Evolutionary conservation across 305 asterid genomes (phyloP).

Genomic region (Fraxinus baroniana): DNA sequence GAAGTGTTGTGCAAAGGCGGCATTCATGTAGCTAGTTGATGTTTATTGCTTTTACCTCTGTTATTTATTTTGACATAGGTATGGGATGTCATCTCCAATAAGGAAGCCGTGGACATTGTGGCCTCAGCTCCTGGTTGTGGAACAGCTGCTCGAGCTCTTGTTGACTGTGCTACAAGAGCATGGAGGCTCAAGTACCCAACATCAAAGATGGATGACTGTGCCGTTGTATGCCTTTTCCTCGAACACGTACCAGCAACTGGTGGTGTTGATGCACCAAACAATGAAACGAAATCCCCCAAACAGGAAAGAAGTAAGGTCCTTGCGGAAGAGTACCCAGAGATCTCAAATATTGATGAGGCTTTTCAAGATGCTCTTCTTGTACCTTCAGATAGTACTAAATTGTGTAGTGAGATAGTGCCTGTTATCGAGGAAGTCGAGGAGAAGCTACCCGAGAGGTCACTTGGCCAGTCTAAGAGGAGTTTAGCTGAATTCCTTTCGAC

Average conservation of each 20-base stretch:
- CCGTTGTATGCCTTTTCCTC: slow-evolving; percentile 78
- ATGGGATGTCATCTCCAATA: slow-evolving; percentile 96
- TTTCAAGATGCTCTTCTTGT: slow-evolving; percentile 21
- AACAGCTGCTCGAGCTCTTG: slow-evolving; percentile 84
- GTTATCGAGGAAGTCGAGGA: slow-evolving; percentile 48
- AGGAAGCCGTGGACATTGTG: slow-evolving; percentile 89
- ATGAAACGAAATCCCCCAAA: slow-evolving; percentile 25
- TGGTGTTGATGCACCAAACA: slow-evolving; percentile 26
- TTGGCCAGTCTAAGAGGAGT: slow-evolving; percentile 85
- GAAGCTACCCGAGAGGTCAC: slow-evolving; percentile 32
- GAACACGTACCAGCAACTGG: slow-evolving; percentile 27
- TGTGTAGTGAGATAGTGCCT: slow-evolving; percentile 70
- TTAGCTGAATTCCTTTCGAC: slow-evolving; percentile 84
- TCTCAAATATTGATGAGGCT: slow-evolving; percentile 10
- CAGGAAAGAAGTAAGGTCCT: slow-evolving; percentile 23
- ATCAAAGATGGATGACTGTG: slow-evolving; percentile 93
- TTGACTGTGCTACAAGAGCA: slow-evolving; percentile 90
- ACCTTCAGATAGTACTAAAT: slow-evolving; percentile 28
- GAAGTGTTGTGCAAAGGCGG: not conserved
- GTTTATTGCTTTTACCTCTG: not conserved
- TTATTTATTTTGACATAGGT: slow-evolving; percentile 42
- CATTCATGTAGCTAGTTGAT: not conserved
- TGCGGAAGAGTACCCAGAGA: slow-evolving; percentile 4
- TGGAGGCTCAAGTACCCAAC: slow-evolving; percentile 99
- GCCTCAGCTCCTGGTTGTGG: slow-evolving; percentile 83